Percentiles rank a stretch among this genome's conserved stretches.
Evolutionary conservation across 768 basidiomycete species (phyloP).

Genomic region (Hericium erinaceus): DNA sequence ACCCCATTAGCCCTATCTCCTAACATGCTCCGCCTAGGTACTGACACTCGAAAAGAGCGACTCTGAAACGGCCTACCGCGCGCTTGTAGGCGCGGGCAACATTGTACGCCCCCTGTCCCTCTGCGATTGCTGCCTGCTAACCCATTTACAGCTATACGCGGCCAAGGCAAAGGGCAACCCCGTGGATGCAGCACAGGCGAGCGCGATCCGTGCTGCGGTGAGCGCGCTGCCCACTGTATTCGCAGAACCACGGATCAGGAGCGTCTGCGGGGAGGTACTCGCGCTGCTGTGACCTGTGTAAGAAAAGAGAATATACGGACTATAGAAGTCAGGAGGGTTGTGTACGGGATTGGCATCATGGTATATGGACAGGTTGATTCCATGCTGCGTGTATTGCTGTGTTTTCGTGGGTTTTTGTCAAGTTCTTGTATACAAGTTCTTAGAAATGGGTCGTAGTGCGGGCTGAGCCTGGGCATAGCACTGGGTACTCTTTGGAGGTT

Average conservation of each 20-base stretch:
- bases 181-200: slow-evolving; percentile 30
- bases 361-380: neutral
- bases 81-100: slow-evolving; percentile 67
- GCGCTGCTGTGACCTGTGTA: slow-evolving; percentile 26
- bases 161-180: slow-evolving; percentile 28
- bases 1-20: neutral
- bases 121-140: neutral
- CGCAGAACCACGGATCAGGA: slow-evolving; percentile 49
- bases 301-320: too few relatives aligned
- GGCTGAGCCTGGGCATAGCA: too few relatives aligned
- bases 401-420: too few relatives aligned
- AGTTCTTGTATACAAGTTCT: too few relatives aligned
- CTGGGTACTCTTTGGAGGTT: too few relatives aligned
- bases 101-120: slow-evolving; percentile 32
- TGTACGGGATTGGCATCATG: too few relatives aligned
- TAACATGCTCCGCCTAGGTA: neutral
- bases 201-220: slow-evolving; percentile 32
- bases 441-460: too few relatives aligned
- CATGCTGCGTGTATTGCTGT: neutral
- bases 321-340: too few relatives aligned
- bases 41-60: slow-evolving; percentile 38
- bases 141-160: slow-evolving; percentile 36
- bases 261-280: slow-evolving; percentile 39
- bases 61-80: slow-evolving; percentile 62
- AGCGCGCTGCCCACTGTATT: slow-evolving; percentile 36